A percentile compares a stretch with the other conserved stretches of the same genome.
Evolutionary conservation across 306 rosid species (phyloP).

Genomic region (Trichosanthes cucumerina): DNA sequence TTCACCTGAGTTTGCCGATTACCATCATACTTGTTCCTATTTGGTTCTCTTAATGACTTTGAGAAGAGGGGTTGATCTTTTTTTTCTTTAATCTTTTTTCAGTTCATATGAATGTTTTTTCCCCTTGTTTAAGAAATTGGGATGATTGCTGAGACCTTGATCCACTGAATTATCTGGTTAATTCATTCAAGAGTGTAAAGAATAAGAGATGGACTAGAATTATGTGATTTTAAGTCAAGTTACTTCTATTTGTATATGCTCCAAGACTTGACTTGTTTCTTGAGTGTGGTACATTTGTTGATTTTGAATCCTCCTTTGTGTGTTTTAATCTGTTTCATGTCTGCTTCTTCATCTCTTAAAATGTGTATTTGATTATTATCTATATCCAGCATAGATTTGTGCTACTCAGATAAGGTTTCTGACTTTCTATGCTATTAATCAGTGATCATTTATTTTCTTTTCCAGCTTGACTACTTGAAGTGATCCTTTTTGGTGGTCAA

Average conservation of each 20-base stretch:
- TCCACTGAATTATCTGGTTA: background rate
- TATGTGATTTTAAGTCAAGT: background rate
- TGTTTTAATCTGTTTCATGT: background rate
- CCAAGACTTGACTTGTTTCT: background rate
- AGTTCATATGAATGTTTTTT: background rate
- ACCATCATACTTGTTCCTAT: background rate
- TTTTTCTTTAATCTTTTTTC: background rate
- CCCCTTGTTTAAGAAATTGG: background rate
- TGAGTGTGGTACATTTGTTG: background rate
- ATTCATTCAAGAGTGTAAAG: background rate
- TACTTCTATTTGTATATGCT: background rate
- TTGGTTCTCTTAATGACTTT: background rate
- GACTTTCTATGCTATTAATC: background rate
- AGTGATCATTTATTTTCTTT: background rate
- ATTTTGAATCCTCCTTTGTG: background rate
- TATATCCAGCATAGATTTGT: background rate
- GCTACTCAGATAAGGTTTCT: background rate
- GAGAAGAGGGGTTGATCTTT: background rate
- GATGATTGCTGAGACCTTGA: background rate
- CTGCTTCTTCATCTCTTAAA: background rate
- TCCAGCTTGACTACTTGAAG: background rate
- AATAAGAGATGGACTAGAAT: background rate
- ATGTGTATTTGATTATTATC: background rate
- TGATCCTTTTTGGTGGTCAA: background rate
- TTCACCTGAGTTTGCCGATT: background rate